Base-by-base conservation (phyloP, 108 stramenopile species). In the Conticribra guillardii region DNA sequence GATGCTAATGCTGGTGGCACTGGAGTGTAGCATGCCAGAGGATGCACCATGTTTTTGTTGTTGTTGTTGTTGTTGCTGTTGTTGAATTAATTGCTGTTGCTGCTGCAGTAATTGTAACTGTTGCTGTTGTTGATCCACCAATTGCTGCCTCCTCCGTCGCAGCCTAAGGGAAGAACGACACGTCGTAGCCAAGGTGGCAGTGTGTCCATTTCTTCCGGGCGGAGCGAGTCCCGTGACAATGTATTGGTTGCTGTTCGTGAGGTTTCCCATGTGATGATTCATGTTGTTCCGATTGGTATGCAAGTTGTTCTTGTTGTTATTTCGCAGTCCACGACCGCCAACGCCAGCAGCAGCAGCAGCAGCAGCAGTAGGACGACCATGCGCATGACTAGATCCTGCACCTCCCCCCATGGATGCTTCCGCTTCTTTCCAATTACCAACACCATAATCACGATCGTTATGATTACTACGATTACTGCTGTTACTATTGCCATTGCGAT, bases 121-220 rank as follows among this genome's bases (percentile, higher is more conserved):
- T 51, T n/a, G 50, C 50, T 9, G n/a, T 22, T 51, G 50, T 15
- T 19, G 8, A 4, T 9, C 19, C 50, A 11, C 34, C 21, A 33
- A 53, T 48, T 34, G 32, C n/a, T 53, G 4, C 48, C 57, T 61
- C 24, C 59, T 48, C 21, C 53, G 5, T 21, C 48, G 15, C 21
- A 47, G 29, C 16, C 30, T 21, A 16, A 32, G n/a, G 27, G 47
- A 44, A 18, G 45, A 18, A 19, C 64, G 53, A 41, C 24, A 47
- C 17, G 81, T 76, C 15, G n/a, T n/a, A n/a, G 91, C 95, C 17
- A 95, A 69, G 2, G 97, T 97, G 11, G 97, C 97, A 0, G 94
- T 93, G 73, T 97, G 97, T 3, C 97, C 97, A 71, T 97, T 97
- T 34, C 97, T 83, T 1, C 94, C 94, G 0, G 93, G 92, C 2